Evolutionary conservation across 352 stramenopile genomes (phyloP).

Genomic region (Nothophytophthora sp.): DNA sequence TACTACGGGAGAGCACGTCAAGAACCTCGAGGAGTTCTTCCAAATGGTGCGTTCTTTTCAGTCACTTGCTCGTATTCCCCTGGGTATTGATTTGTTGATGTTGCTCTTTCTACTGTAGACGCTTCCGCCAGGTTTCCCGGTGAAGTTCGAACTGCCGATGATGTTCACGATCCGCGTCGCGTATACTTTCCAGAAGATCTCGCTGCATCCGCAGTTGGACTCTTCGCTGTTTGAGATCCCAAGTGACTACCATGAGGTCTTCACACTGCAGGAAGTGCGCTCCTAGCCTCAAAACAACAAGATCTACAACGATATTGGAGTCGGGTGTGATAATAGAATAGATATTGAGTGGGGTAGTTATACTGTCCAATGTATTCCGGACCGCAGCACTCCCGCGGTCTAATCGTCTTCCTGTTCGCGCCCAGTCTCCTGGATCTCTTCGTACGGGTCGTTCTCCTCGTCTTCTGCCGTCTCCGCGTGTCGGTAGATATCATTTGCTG

Average conservation of each 20-base stretch:
- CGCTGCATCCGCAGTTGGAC: conserved; percentile 53
- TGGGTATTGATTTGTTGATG: conserved; percentile 4
- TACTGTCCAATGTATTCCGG: too few relatives aligned
- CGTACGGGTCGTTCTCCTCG: conserved; percentile 18
- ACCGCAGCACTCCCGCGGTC: too few relatives aligned
- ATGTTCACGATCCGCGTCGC: conserved; percentile 81
- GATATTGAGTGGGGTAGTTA: too few relatives aligned
- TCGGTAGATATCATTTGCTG: not conserved
- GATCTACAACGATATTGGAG: too few relatives aligned
- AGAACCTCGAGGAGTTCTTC: conserved; percentile 86
- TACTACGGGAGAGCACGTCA: conserved; percentile 70
- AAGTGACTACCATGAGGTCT: conserved; percentile 52
- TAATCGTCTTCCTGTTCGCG: conserved; percentile 9
- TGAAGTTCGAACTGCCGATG: conserved; percentile 84
- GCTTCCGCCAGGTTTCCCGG: conserved; percentile 78
- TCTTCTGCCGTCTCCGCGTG: conserved; percentile 1
- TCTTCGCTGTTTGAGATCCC: conserved; percentile 59
- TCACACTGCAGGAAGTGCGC: conserved; percentile 55
- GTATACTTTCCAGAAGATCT: conserved; percentile 82
- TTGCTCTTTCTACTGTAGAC: conserved; percentile 43
- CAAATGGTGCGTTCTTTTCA: conserved; percentile 77
- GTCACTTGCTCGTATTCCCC: not conserved
- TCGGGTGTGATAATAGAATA: too few relatives aligned
- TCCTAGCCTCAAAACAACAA: too few relatives aligned
- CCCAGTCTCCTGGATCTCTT: conserved; percentile 5